These are phyloP conservation scores for Aspergillus brasiliensis DNA, from an alignment of 2,329 filamentous ascomycete species.

Conservation along the genomic window DNA sequence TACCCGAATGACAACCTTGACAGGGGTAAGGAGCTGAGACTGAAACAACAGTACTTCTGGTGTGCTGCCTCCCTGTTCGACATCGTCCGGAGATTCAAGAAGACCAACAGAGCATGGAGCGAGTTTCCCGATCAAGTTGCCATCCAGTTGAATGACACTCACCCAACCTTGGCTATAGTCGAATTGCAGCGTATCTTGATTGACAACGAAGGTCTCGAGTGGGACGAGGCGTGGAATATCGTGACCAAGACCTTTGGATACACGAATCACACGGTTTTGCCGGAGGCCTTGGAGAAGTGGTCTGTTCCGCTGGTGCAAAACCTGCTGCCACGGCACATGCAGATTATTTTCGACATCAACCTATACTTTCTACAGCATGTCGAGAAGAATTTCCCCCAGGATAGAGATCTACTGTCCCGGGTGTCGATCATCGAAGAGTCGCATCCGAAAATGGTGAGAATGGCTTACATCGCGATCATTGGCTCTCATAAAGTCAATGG, in stretches of 20 bases:
- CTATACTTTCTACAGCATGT: conserved; percentile 87
- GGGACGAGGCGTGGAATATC: conserved; percentile 89
- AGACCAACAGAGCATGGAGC: conserved; percentile 85
- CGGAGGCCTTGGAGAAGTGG: conserved; percentile 98
- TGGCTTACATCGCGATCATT: conserved; percentile 93
- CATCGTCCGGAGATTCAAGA: conserved; percentile 97
- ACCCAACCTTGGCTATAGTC: conserved; percentile 93
- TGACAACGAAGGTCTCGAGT: conserved; percentile 86
- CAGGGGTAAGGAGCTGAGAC: conserved; percentile 89
- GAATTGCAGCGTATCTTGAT: conserved; percentile 91
- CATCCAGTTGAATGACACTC: conserved; percentile 97
- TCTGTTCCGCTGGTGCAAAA: conserved; percentile 90
- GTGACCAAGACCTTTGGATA: conserved; percentile 83
- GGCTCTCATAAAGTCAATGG: conserved; percentile 99
- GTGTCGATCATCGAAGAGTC: conserved; percentile 99
- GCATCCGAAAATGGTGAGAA: conserved; percentile 95
- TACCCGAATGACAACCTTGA: conserved; percentile 99
- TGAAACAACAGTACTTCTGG: conserved; percentile 99
- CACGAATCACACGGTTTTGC: conserved; percentile 97
- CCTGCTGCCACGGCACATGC: conserved; percentile 86
- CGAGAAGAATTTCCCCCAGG: conserved; percentile 85
- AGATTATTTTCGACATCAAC: conserved; percentile 99
- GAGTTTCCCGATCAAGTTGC: conserved; percentile 94
- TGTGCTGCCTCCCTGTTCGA: conserved; percentile 94
- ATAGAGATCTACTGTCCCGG: conserved; percentile 78